A percentile compares a stretch with the other conserved stretches of the same genome.
These are phyloP conservation scores for Coprinopsis strossmayeri DNA, from an alignment of 768 basidiomycete genomes.

Conservation along the genomic window DNA sequence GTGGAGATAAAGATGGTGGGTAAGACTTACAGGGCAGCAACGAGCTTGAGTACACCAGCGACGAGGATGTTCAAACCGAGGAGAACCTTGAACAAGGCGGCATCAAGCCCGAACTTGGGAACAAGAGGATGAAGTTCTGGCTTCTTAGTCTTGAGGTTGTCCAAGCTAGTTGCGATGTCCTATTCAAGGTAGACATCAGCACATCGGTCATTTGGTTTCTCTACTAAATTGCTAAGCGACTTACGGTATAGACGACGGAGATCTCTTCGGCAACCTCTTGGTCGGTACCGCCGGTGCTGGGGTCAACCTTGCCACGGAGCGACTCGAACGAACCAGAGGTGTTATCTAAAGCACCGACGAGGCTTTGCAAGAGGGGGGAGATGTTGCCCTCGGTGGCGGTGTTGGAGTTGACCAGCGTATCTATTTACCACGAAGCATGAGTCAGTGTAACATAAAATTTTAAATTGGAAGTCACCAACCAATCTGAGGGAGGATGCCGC, in stretches of 20 bases:
- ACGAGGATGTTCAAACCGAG: slow-evolving; percentile 10
- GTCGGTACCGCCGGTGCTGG: slow-evolving; percentile 8
- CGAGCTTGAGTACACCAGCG: slow-evolving; percentile 8
- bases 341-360: slow-evolving; percentile 1
- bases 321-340: neutral
- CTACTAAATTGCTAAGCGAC: neutral
- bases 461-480: neutral
- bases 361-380: slow-evolving; percentile 7
- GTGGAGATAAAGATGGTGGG: neutral
- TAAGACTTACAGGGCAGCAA: slow-evolving; percentile 7
- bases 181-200: slow-evolving; percentile 1
- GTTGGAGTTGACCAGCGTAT: neutral
- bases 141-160: slow-evolving; percentile 11
- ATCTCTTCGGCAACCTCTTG: slow-evolving; percentile 14
- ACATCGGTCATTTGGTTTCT: neutral
- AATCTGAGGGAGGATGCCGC: slow-evolving; percentile 8
- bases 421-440: neutral
- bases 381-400: slow-evolving; percentile 4
- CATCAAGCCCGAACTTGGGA: slow-evolving; percentile 9
- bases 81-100: slow-evolving; percentile 10
- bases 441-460: neutral
- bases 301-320: slow-evolving; percentile 2
- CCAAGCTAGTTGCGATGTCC: slow-evolving; percentile 3
- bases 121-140: slow-evolving; percentile 6
- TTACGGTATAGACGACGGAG: slow-evolving; percentile 2